Evolutionary conservation across 2,329 filamentous ascomycete genomes (phyloP).

Genomic region (Cladosporium colombiae): DNA sequence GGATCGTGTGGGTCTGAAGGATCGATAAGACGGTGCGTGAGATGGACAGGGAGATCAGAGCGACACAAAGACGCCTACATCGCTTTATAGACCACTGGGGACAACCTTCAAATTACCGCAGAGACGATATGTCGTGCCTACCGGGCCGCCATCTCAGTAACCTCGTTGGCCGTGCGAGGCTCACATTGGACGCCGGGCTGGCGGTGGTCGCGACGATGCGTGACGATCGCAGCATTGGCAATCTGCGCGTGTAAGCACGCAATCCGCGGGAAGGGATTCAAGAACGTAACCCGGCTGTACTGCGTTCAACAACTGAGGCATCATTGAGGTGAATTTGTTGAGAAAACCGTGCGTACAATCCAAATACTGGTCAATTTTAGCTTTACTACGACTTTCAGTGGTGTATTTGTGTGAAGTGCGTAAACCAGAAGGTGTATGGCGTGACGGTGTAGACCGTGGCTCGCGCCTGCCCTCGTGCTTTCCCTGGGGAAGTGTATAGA

Average conservation of each 20-base stretch:
- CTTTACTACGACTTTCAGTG: neutral
- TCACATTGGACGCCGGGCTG: neutral
- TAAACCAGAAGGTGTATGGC: neutral
- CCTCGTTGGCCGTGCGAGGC: neutral
- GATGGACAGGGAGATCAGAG: neutral
- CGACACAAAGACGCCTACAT: neutral
- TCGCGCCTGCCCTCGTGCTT: neutral
- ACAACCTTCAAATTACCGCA: constrained; percentile 10
- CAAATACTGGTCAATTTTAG: neutral
- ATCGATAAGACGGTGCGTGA: neutral
- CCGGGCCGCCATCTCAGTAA: neutral
- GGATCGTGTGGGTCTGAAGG: neutral
- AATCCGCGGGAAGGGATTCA: neutral
- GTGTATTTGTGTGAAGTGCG: neutral
- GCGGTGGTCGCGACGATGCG: neutral
- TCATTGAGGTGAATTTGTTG: neutral
- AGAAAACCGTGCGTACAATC: neutral
- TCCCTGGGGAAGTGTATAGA: neutral
- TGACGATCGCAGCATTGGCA: constrained; percentile 17
- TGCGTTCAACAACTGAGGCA: neutral
- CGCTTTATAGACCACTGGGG: neutral
- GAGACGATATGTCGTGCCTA: constrained; percentile 15
- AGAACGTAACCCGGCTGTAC: neutral
- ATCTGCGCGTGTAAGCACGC: constrained; percentile 14
- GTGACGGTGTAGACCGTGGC: neutral